phyloP scores from a whole-genome alignment of 2,329 filamentous ascomycete species.

The Cladosporium halotolerans region DNA sequence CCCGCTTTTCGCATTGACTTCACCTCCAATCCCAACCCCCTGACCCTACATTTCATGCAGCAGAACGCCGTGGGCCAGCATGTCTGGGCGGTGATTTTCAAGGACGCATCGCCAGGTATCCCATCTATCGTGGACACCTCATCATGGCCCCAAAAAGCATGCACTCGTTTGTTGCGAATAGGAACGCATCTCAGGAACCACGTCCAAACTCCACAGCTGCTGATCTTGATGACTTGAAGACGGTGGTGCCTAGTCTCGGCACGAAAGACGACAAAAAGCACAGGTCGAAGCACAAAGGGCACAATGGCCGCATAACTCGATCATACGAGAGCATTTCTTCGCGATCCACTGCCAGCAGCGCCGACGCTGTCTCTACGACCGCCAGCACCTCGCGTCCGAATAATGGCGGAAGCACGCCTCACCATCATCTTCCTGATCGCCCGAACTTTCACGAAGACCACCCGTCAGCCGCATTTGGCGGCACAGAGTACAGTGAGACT shows the following conservation, averaged over 20 bases:
- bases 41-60: neutral
- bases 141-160: slow-evolving; percentile 2
- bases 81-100: slow-evolving; percentile 4
- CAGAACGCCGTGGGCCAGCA: slow-evolving; percentile 2
- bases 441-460: neutral
- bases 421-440: neutral
- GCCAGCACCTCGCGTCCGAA: slow-evolving; percentile 4
- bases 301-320: neutral
- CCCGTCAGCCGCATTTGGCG: neutral
- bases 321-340: neutral
- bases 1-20: neutral
- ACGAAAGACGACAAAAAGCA: neutral
- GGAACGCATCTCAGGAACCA: neutral
- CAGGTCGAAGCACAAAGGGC: neutral
- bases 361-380: slow-evolving; percentile 5
- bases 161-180: neutral
- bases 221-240: slow-evolving; percentile 1
- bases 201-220: neutral
- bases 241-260: neutral
- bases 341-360: neutral
- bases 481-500: neutral
- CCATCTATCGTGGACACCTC: neutral
- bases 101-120: neutral
- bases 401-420: neutral
- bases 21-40: neutral